A percentile compares a stretch with the other conserved stretches of the same genome.
phyloP scores from a whole-genome alignment of 2,329 filamentous ascomycete species.

The Sodiomyces alkalinus region DNA sequence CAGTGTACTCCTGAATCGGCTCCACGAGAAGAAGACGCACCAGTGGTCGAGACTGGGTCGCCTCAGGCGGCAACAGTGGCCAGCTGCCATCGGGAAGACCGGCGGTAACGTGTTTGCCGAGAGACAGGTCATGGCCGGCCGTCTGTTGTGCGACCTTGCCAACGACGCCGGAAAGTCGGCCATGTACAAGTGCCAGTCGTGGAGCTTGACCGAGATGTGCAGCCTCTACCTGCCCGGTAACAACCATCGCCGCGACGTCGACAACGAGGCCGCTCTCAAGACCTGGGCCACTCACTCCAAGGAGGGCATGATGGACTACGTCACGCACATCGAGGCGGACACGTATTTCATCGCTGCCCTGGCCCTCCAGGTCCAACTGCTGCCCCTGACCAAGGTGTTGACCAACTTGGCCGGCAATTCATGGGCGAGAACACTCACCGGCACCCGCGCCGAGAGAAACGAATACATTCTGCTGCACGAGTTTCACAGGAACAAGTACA shows the following conservation, averaged over 20 bases:
- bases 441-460: constrained; percentile 92
- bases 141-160: constrained; percentile 81
- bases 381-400: constrained; percentile 85
- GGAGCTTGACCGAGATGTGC: constrained; percentile 97
- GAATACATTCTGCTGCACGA: constrained; percentile 98
- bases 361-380: constrained; percentile 75
- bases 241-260: constrained; percentile 65
- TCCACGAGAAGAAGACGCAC: constrained; percentile 80
- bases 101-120: constrained; percentile 89
- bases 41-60: constrained; percentile 91
- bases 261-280: constrained; percentile 75
- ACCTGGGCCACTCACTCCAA: constrained; percentile 67
- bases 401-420: constrained; percentile 97
- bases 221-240: constrained; percentile 67
- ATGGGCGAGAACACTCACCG: constrained; percentile 89
- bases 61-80: constrained; percentile 73
- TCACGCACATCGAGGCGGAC: constrained; percentile 87
- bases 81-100: constrained; percentile 68
- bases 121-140: constrained; percentile 74
- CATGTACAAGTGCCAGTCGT: constrained; percentile 95
- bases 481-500: constrained; percentile 93
- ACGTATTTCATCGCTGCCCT: constrained; percentile 92
- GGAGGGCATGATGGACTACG: constrained; percentile 80
- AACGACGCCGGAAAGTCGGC: constrained; percentile 96
- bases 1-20: constrained; percentile 71